Evolutionary conservation across 768 basidiomycete species (phyloP).

Genomic region (Suillus clintonianus): DNA sequence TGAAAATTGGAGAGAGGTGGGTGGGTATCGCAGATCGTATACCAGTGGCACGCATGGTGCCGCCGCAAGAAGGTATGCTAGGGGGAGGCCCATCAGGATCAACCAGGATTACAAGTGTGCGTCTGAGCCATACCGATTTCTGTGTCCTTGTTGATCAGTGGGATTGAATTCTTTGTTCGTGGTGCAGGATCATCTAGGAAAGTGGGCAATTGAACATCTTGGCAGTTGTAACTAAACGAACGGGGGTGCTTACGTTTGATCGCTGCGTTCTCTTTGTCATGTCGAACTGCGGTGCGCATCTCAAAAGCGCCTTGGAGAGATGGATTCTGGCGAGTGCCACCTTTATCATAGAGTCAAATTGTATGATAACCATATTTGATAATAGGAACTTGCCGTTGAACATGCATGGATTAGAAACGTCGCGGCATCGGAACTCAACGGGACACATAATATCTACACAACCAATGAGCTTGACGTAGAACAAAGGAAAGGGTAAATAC

Average conservation of each 20-base stretch:
- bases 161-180: background rate
- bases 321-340: background rate
- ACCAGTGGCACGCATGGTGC: conserved; percentile 1
- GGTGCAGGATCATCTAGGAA: background rate
- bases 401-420: background rate
- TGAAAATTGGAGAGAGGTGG: background rate
- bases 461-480: background rate
- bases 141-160: background rate
- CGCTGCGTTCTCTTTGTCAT: background rate
- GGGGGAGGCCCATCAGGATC: background rate
- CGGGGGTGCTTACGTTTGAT: background rate
- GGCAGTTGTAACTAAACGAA: background rate
- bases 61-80: background rate
- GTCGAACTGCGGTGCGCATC: background rate
- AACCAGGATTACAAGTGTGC: background rate
- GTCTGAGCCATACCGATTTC: background rate
- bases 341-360: background rate
- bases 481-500: background rate
- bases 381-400: background rate
- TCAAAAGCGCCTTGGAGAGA: background rate
- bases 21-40: conserved; percentile 9
- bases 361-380: background rate
- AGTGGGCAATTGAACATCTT: background rate
- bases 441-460: background rate
- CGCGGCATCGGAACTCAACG: background rate